phyloP scores from a whole-genome alignment of 2,329 filamentous ascomycete genomes.

The Sporothrix inflata region DNA sequence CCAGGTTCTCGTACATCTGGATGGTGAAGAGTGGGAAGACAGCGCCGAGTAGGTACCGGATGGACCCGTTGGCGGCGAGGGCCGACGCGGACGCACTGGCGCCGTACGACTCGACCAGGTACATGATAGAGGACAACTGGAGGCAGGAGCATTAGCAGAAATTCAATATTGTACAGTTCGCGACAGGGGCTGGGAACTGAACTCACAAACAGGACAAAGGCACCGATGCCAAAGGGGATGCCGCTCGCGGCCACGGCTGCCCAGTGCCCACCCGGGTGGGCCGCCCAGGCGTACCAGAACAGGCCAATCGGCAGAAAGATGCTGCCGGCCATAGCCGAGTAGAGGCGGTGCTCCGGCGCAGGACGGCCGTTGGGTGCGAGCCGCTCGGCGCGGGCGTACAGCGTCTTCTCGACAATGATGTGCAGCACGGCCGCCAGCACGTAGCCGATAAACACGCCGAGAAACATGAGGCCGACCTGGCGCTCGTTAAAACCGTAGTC shows the following conservation, averaged over 20 bases:
- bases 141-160: background rate
- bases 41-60: constrained; percentile 21
- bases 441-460: constrained; percentile 13
- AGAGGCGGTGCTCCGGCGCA: constrained; percentile 17
- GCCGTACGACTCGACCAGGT: constrained; percentile 22
- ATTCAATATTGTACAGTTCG: background rate
- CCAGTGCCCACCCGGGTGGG: constrained; percentile 20
- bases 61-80: constrained; percentile 17
- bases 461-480: background rate
- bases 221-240: constrained; percentile 21
- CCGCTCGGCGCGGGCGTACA: background rate
- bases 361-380: background rate
- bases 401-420: background rate
- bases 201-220: constrained; percentile 23
- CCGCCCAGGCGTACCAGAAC: constrained; percentile 24
- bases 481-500: constrained; percentile 20
- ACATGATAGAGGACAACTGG: constrained; percentile 21
- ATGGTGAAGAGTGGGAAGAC: constrained; percentile 23
- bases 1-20: constrained; percentile 24
- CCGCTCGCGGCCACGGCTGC: constrained; percentile 17
- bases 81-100: constrained; percentile 7
- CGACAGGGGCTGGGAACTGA: background rate
- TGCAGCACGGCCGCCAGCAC: background rate
- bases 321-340: constrained; percentile 24
- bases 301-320: constrained; percentile 24